Conservation (phyloP, 768 basidiomycete species). For the Xerocomellus chrysenteron region DNA sequence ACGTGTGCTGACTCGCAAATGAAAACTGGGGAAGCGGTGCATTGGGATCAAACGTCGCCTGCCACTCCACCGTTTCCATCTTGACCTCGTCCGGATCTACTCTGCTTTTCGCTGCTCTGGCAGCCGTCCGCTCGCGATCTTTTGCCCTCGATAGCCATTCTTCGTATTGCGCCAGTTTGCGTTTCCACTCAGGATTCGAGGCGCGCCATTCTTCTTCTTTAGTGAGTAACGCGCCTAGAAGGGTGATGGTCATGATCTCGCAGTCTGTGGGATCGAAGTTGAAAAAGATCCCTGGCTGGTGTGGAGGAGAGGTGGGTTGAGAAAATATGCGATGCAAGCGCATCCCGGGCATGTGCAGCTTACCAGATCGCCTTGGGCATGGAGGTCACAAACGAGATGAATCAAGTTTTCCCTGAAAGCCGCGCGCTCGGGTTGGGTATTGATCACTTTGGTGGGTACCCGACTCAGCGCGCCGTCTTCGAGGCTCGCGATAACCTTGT, state of each 20-base stretch:
- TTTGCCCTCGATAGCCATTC: conserved; percentile 47
- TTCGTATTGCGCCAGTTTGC: conserved; percentile 52
- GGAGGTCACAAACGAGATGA: conserved; percentile 55
- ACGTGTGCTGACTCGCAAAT: conserved; percentile 46
- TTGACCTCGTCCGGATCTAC: conserved; percentile 28
- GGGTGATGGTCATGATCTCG: conserved; percentile 47
- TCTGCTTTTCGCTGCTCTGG: conserved; percentile 41
- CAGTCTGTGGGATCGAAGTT: conserved; percentile 61
- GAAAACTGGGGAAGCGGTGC: conserved; percentile 61
- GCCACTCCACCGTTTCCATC: conserved; percentile 40
- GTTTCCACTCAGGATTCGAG: conserved; percentile 46
- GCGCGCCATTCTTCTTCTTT: conserved; percentile 53
- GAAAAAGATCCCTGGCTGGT: conserved; percentile 66
- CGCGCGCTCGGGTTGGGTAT: conserved; percentile 31
- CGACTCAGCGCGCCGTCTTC: conserved; percentile 36
- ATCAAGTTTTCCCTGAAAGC: conserved; percentile 47
- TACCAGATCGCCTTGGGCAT: conserved; percentile 54
- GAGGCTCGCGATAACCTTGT: conserved; percentile 40
- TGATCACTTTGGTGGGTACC: conserved; percentile 25
- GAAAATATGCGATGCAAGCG: neutral
- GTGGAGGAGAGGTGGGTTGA: neutral
- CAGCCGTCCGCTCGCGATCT: conserved; percentile 45
- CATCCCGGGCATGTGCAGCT: conserved; percentile 15
- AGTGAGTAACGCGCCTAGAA: conserved; percentile 37
- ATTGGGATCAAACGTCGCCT: conserved; percentile 54